Evolutionary conservation across 179 eudicot species (phyloP).

Genomic region (Silene vulgaris): DNA sequence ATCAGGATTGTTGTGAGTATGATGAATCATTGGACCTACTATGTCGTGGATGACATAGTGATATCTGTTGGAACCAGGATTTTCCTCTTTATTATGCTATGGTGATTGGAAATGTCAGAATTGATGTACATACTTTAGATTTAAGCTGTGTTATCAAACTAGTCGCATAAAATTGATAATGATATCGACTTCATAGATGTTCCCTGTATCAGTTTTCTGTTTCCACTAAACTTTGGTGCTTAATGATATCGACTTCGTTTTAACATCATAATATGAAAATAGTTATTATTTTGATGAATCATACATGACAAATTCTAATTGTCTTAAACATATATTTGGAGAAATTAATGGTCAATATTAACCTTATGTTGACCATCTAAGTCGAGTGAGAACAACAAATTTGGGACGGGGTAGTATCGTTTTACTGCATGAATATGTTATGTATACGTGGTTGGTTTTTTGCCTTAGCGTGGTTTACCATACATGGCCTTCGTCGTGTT

Average conservation of each 20-base stretch:
- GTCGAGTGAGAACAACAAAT: background rate
- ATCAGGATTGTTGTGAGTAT: background rate
- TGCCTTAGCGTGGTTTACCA: background rate
- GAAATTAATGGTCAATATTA: too few relatives aligned
- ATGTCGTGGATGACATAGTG: background rate
- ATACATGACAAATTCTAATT: too few relatives aligned
- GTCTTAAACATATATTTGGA: too few relatives aligned
- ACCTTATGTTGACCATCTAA: background rate
- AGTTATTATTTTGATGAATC: too few relatives aligned
- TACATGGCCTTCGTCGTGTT: slow-evolving; percentile 15
- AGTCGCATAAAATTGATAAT: too few relatives aligned
- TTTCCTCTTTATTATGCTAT: background rate
- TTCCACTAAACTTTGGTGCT: background rate
- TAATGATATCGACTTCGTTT: background rate
- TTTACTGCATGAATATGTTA: background rate
- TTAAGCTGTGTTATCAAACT: too few relatives aligned
- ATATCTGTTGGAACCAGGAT: background rate
- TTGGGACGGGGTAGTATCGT: background rate
- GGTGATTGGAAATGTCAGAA: background rate
- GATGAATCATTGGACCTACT: background rate
- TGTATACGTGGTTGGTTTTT: background rate
- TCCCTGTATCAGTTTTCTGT: background rate
- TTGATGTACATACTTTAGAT: too few relatives aligned
- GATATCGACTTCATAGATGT: too few relatives aligned
- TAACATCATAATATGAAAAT: too few relatives aligned